Evolutionary conservation across 257 asterid genomes (phyloP), one percentile per base, ranked within the genome.

Genomic region (Cordia subcordata): DNA sequence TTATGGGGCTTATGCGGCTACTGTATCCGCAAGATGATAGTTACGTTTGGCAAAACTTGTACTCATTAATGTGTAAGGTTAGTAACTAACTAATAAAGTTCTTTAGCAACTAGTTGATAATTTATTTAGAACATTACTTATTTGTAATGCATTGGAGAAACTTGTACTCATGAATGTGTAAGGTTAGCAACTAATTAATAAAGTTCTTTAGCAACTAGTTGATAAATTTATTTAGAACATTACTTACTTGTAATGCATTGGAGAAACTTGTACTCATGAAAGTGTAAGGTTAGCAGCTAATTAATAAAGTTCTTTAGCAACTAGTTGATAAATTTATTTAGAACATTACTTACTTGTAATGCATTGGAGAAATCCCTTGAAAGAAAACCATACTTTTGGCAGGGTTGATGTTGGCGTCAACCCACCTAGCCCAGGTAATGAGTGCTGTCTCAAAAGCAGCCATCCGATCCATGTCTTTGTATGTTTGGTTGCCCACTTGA

Each of bases 281-380:
- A n/a, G n/a, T n/a, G n/a, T n/a, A n/a, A n/a, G n/a, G n/a, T n/a
- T n/a, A n/a, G n/a, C n/a, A n/a, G n/a, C n/a, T n/a, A n/a, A n/a
- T n/a, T n/a, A n/a, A n/a, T n/a, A n/a, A n/a, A n/a, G n/a, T n/a
- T n/a, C n/a, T n/a, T n/a, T n/a, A n/a, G n/a, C n/a, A n/a, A n/a
- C n/a, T n/a, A n/a, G n/a, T n/a, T n/a, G n/a, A n/a, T n/a, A n/a
- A n/a, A n/a, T n/a, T n/a, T n/a, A n/a, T n/a, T n/a, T n/a, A n/a
- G n/a, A n/a, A n/a, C n/a, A 10, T 10, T 8, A 55, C 85, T 68
- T 72, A 83, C 93, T 88, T 88, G 88, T 91, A 91, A 67, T 91
- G 98, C 32, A 96, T 85, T 5, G 98, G 98, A 38, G 98, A 91
- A 20, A 91, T 81, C n/a, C 98, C 98, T 68, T 91, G 96, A 71